A percentile compares a stretch with the other conserved stretches of the same genome.
Evolutionary conservation across 129 eudicot genomes (phyloP).

Genomic region (Centrapalus pauciflorus): DNA sequence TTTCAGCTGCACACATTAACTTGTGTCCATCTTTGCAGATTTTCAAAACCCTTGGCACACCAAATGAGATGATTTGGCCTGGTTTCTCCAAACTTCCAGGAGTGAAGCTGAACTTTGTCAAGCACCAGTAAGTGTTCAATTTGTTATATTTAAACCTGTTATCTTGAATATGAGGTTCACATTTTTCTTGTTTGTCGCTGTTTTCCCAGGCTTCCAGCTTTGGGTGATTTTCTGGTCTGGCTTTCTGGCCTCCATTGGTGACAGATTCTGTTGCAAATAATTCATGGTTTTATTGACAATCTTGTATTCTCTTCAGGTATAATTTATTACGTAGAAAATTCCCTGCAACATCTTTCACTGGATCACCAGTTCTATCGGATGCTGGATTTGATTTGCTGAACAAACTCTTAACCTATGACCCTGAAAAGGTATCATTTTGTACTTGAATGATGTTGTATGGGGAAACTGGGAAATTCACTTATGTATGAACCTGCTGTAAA

Average conservation of each 20-base stretch:
- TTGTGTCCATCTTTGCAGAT: constrained; percentile 28
- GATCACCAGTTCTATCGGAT: constrained; percentile 52
- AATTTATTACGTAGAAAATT: constrained; percentile 44
- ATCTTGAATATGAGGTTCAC: constrained; percentile 9
- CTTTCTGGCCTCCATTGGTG: constrained; percentile 61
- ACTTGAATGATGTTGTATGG: not conserved
- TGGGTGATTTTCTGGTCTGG: constrained; percentile 76
- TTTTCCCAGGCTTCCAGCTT: constrained; percentile 21
- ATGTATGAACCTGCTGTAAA: not conserved
- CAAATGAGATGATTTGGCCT: constrained; percentile 57
- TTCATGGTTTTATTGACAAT: constrained; percentile 38
- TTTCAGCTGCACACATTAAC: not conserved
- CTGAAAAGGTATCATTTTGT: constrained; percentile 37
- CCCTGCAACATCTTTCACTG: constrained; percentile 48
- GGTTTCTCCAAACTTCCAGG: constrained; percentile 49
- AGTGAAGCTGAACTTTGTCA: constrained; percentile 37
- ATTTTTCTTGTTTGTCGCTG: constrained; percentile 14
- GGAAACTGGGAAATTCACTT: not conserved
- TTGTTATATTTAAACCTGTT: not conserved
- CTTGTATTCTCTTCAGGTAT: constrained; percentile 41
- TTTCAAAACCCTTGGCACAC: constrained; percentile 52
- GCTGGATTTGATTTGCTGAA: constrained; percentile 61
- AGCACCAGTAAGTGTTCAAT: constrained; percentile 44
- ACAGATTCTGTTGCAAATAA: constrained; percentile 25
- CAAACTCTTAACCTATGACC: constrained; percentile 47